Percentiles rank a stretch among this genome's conserved stretches.
phyloP scores from a whole-genome alignment of 208 protist genomes.

The Trypanosoma theileri region DNA sequence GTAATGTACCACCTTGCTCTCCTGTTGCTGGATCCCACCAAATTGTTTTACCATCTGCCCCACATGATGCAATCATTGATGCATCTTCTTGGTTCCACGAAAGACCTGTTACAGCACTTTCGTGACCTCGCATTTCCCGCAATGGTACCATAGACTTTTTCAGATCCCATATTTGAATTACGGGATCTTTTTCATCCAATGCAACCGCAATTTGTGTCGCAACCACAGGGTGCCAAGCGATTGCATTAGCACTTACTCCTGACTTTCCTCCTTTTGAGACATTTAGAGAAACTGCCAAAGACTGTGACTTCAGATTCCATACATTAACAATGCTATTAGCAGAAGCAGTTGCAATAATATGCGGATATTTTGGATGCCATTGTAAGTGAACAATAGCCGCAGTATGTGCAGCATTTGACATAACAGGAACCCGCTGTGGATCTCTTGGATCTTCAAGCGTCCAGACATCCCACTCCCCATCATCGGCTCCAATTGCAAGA shows the following conservation, averaged over 20 bases:
- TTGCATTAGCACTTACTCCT: constrained; percentile 54
- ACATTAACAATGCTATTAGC: constrained; percentile 86
- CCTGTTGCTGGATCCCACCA: constrained; percentile 94
- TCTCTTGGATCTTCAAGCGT: constrained; percentile 73
- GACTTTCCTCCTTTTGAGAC: constrained; percentile 69
- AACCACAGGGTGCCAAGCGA: constrained; percentile 95
- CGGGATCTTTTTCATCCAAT: constrained; percentile 89
- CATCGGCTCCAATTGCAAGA: constrained; percentile 67
- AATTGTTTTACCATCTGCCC: constrained; percentile 93
- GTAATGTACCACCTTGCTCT: constrained; percentile 66
- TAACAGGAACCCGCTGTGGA: constrained; percentile 68
- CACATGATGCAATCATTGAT: constrained; percentile 90
- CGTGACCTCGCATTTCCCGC: constrained; percentile 77
- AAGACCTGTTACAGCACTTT: constrained; percentile 88
- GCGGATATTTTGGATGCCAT: constrained; percentile 81
- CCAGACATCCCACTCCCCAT: constrained; percentile 88
- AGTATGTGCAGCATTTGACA: constrained; percentile 48
- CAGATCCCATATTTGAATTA: constrained; percentile 97
- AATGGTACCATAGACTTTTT: constrained; percentile 90
- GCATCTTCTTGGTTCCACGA: constrained; percentile 93
- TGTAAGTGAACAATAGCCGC: constrained; percentile 60
- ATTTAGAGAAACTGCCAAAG: constrained; percentile 84
- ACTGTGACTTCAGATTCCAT: constrained; percentile 94
- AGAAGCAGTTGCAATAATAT: constrained; percentile 95
- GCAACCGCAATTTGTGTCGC: constrained; percentile 93